Conservation (phyloP, 192 early-diverging fungal species). For the Paraglomus occultum region DNA sequence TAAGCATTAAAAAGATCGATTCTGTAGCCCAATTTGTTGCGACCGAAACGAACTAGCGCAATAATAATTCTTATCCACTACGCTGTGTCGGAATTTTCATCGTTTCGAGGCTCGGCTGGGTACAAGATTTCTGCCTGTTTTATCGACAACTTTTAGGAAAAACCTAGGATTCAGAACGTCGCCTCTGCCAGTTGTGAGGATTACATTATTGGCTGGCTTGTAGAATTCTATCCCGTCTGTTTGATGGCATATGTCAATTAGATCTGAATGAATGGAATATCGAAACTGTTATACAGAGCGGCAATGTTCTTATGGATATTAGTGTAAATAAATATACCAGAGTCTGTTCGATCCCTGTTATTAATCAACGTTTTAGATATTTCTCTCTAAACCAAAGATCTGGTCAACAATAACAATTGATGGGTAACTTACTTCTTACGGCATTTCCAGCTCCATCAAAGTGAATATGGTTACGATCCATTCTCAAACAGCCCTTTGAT, state of each 20-base stretch:
- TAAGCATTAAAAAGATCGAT: too few species aligned
- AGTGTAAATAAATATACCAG: too few species aligned
- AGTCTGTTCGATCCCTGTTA: too few species aligned
- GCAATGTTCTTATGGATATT: too few species aligned
- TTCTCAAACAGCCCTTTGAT: constrained; percentile 62
- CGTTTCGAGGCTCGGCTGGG: too few species aligned
- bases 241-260: neutral
- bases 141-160: constrained; percentile 28
- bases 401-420: neutral
- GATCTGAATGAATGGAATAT: neutral
- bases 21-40: too few species aligned
- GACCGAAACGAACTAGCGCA: too few species aligned
- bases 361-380: too few species aligned
- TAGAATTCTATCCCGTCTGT: constrained; percentile 24
- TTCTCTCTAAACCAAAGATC: too few species aligned
- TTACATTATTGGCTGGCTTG: constrained; percentile 15
- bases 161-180: constrained; percentile 1
- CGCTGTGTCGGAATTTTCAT: too few species aligned
- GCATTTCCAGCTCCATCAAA: constrained; percentile 71
- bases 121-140: neutral
- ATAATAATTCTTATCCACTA: too few species aligned
- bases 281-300: too few species aligned
- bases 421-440: constrained; percentile 54
- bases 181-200: constrained; percentile 16
- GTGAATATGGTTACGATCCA: constrained; percentile 91